Evolutionary conservation across 2,329 filamentous ascomycete genomes (phyloP), one percentile per base, ranked within the genome.

Genomic region (Fusarium concolor): DNA sequence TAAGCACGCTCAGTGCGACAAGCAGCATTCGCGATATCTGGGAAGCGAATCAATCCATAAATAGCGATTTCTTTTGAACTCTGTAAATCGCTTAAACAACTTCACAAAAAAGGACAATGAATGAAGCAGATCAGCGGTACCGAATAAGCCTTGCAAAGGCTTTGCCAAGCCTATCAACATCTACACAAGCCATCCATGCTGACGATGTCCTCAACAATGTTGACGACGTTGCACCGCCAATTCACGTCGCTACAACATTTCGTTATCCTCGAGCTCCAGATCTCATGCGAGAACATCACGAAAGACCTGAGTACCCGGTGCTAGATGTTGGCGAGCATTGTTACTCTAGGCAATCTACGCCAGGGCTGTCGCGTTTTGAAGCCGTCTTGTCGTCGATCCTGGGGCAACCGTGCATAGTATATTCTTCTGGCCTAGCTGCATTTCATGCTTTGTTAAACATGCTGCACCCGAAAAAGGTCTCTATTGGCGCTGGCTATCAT

Each of bases 361-460:
- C 94, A 42, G 97, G 92, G 79, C 90, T 89, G 52, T 92, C 90
- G 12, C 92, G 95, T 15, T 87, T 97, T 65, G 96, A 98, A 81
- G 85, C 92, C 9, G 86, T 97, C 67, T 89, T 98, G 29, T 87
- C 89, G n/a, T 86, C 88, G 17, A 83, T 97, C 58, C 82, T 97
- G 31, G 85, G 87, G 67, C 91, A 86, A 5, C 90, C 89, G 2
- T 80, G 86, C 3, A 76, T 97, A 24, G 92, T 90, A 49, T 99
- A 97, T 81, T 83, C 87, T 35, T 96, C 92, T 4, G 95, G 95
- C 4, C 87, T 98, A 28, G 87, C 92, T 10, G 92, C 94, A 46
- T 94, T 97, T 81, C 92, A 97, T 79, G 94, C 92, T 26, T 83
- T 96, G 56, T 85, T 98, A 2, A 89, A 94, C n/a, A 89, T 89